These are phyloP conservation scores for Cornus kousa DNA, from an alignment of 148 eudicot species.

Conservation along the genomic window DNA sequence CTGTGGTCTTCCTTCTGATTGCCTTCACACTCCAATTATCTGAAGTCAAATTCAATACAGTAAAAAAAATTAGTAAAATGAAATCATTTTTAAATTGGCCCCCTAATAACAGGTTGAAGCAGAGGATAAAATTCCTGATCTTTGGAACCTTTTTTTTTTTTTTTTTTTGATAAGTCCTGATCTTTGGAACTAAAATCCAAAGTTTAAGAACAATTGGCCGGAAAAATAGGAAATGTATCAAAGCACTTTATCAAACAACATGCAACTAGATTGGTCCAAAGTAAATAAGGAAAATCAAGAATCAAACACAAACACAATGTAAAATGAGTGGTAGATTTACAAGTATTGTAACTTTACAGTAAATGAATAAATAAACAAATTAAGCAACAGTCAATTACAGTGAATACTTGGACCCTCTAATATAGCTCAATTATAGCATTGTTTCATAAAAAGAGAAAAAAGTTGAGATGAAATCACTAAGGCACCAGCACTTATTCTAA, in stretches of 20 bases:
- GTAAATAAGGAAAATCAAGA: not conserved
- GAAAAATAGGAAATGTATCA: not conserved
- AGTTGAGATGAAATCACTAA: too few relatives aligned
- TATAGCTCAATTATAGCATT: too few relatives aligned
- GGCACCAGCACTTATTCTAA: too few relatives aligned
- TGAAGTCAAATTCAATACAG: conserved; percentile 7
- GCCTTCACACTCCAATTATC: conserved; percentile 64
- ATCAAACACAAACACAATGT: not conserved
- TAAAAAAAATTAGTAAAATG: not conserved
- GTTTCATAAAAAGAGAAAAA: too few relatives aligned
- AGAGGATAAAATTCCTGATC: not conserved
- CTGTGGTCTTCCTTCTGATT: conserved; percentile 58
- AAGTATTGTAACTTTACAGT: too few relatives aligned
- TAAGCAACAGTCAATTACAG: too few relatives aligned
- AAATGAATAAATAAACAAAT: too few relatives aligned
- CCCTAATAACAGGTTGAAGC: not conserved
- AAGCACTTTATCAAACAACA: not conserved
- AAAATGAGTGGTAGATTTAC: too few relatives aligned
- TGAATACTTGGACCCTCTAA: too few relatives aligned
- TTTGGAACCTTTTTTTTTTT: not conserved
- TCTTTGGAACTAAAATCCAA: not conserved
- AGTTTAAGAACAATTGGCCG: not conserved
- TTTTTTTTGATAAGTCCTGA: not conserved
- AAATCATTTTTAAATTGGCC: not conserved
- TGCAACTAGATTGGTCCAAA: not conserved